Evolutionary conservation across 176 grass and related monocot genomes (phyloP).

Genomic region (Microstegium vimineum): DNA sequence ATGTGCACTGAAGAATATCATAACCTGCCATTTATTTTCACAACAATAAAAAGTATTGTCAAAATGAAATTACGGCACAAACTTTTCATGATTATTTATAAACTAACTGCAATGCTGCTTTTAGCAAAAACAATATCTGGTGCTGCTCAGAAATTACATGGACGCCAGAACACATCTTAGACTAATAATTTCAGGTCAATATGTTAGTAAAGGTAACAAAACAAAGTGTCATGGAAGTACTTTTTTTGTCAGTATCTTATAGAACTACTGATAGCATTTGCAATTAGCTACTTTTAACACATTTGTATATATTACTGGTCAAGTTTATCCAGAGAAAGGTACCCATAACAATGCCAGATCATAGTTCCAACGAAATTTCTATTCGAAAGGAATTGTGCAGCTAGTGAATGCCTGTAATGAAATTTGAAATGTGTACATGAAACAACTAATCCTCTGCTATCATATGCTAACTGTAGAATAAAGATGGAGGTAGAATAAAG

Average conservation of each 20-base stretch:
- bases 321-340: background rate
- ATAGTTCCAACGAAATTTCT: background rate
- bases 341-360: background rate
- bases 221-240: background rate
- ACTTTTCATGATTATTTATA: background rate
- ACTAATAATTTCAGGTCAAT: background rate
- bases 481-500: background rate
- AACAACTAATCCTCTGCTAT: background rate
- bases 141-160: background rate
- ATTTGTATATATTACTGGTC: background rate
- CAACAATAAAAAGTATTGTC: conserved; percentile 17
- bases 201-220: background rate
- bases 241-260: background rate
- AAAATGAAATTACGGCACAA: background rate
- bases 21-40: conserved; percentile 53
- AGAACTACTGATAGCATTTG: background rate
- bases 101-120: background rate
- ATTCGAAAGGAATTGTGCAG: background rate
- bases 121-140: background rate
- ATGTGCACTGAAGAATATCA: conserved; percentile 99
- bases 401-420: background rate
- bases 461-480: background rate
- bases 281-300: background rate
- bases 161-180: background rate
- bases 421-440: background rate